Evolutionary conservation across 2,329 filamentous ascomycete species (phyloP).

Genomic region (Alternaria panax): DNA sequence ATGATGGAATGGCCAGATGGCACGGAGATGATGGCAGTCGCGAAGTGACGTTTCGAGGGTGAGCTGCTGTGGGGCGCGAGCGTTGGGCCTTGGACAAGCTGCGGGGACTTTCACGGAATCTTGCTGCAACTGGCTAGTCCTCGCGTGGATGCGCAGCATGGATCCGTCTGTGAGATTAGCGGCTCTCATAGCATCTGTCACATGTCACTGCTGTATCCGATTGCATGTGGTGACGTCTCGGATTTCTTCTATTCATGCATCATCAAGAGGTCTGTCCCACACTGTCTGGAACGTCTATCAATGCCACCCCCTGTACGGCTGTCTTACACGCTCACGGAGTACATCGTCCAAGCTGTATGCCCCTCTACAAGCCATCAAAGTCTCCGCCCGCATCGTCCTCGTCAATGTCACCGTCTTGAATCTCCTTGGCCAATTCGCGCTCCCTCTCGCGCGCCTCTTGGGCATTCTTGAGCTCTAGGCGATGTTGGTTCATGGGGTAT

Average conservation of each 20-base stretch:
- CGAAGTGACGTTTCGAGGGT: conserved; percentile 14
- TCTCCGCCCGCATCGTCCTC: conserved; percentile 95
- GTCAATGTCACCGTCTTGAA: conserved; percentile 95
- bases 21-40: conserved; percentile 3
- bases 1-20: conserved; percentile 26
- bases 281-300: conserved; percentile 27
- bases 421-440: conserved; percentile 97
- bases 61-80: conserved; percentile 18
- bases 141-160: conserved; percentile 26
- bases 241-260: conserved; percentile 31
- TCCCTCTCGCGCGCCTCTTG: conserved; percentile 98
- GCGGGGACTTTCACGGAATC: conserved; percentile 38
- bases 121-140: conserved; percentile 32
- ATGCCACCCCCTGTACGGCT: conserved; percentile 29
- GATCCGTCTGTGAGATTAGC: conserved; percentile 12
- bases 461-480: conserved; percentile 95
- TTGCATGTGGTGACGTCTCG: not conserved
- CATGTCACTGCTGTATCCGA: not conserved
- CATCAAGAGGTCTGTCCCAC: conserved; percentile 26
- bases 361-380: conserved; percentile 86
- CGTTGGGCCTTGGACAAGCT: conserved; percentile 18
- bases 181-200: conserved; percentile 8
- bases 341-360: conserved; percentile 2
- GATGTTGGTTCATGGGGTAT: conserved; percentile 99
- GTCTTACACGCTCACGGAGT: conserved; percentile 26